These are phyloP conservation scores for Kregervanrija delftensis DNA, from an alignment of 805 yeast species.

Conservation along the genomic window DNA sequence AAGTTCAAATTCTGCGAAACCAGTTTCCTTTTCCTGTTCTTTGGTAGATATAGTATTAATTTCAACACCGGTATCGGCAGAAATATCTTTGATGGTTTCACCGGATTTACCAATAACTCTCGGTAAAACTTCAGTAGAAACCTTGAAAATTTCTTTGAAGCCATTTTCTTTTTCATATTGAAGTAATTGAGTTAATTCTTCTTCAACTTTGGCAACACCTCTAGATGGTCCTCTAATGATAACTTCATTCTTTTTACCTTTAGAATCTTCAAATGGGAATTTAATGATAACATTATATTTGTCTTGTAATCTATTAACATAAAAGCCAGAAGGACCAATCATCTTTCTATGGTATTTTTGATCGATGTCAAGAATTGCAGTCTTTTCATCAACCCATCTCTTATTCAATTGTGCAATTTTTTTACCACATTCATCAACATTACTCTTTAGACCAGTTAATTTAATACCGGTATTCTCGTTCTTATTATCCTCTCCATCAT, in stretches of 20 bases:
- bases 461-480: constrained; percentile 41
- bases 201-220: constrained; percentile 77
- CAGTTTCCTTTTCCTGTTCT: constrained; percentile 38
- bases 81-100: constrained; percentile 72
- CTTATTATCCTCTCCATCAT: constrained; percentile 38
- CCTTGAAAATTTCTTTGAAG: constrained; percentile 49
- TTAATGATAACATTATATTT: constrained; percentile 76
- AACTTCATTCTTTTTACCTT: constrained; percentile 53
- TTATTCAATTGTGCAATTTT: constrained; percentile 54
- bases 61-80: constrained; percentile 61
- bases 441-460: constrained; percentile 71
- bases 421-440: constrained; percentile 64
- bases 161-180: constrained; percentile 87
- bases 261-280: constrained; percentile 54
- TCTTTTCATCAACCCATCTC: constrained; percentile 76
- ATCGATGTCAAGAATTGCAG: constrained; percentile 62
- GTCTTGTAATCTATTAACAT: constrained; percentile 78
- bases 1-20: constrained; percentile 56
- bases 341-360: constrained; percentile 70
- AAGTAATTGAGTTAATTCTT: constrained; percentile 74
- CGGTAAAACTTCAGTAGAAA: constrained; percentile 72
- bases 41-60: constrained; percentile 38
- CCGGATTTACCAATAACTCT: constrained; percentile 88
- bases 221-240: constrained; percentile 83
- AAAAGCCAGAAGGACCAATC: constrained; percentile 78